Conservation (phyloP, 148 eudicot species). For the Dianthus caryophyllus region DNA sequence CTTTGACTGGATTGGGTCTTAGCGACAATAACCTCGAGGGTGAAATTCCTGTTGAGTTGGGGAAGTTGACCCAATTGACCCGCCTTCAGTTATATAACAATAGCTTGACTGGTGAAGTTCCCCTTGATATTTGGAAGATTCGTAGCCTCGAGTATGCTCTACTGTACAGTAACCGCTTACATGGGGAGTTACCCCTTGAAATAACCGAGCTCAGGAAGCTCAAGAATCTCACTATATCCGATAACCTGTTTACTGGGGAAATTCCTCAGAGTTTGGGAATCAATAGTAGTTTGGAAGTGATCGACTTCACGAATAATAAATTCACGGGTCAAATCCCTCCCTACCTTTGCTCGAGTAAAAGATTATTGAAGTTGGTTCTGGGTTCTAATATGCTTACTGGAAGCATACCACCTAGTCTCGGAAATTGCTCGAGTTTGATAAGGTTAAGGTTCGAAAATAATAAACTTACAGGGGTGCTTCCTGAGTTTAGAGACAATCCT, state of each 20-base stretch:
- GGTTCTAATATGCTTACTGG: conserved; percentile 58
- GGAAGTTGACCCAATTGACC: conserved; percentile 36
- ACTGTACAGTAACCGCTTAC: conserved; percentile 46
- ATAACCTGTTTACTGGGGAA: conserved; percentile 59
- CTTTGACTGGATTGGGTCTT: conserved; percentile 39
- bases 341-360: conserved; percentile 50
- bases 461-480: conserved; percentile 55
- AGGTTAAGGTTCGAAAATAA: conserved; percentile 58
- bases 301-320: conserved; percentile 61
- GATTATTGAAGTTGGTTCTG: conserved; percentile 37
- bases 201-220: conserved; percentile 46
- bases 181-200: conserved; percentile 59
- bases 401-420: conserved; percentile 53
- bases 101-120: conserved; percentile 60
- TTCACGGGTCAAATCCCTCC: conserved; percentile 69
- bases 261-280: conserved; percentile 64
- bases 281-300: conserved; percentile 39
- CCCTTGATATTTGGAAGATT: conserved; percentile 58
- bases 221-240: conserved; percentile 43
- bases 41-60: conserved; percentile 57
- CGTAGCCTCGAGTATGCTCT: conserved; percentile 42
- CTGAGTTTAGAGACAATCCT: conserved; percentile 45
- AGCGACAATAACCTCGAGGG: conserved; percentile 57
- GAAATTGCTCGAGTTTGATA: conserved; percentile 49
- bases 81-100: conserved; percentile 41